phyloP scores from a whole-genome alignment of 2,329 filamentous ascomycete genomes.

The Apiospora kogelbergensis region DNA sequence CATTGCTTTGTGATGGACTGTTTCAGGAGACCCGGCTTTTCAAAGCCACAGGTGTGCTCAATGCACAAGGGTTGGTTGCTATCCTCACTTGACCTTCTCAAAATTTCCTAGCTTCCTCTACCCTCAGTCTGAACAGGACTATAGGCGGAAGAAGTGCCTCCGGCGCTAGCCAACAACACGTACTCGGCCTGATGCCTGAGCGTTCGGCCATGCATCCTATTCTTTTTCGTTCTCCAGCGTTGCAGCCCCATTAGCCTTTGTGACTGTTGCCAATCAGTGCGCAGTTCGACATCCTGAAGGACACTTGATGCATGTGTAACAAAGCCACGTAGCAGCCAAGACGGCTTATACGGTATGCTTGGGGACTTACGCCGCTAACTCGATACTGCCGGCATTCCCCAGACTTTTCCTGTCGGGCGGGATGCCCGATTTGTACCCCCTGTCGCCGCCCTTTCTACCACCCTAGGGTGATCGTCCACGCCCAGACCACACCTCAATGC shows the following conservation, averaged over 20 bases:
- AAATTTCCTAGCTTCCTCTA: not conserved
- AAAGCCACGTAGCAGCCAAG: not conserved
- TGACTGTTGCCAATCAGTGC: not conserved
- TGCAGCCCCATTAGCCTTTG: not conserved
- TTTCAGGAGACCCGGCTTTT: not conserved
- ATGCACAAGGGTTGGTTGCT: not conserved
- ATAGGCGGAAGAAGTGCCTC: not conserved
- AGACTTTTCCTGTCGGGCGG: not conserved
- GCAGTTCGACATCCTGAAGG: not conserved
- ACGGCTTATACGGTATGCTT: not conserved
- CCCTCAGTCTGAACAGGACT: not conserved
- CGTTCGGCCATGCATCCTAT: not conserved
- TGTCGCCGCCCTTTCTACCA: not conserved
- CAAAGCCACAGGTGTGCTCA: not conserved
- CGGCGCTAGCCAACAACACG: not conserved
- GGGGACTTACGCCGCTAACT: not conserved
- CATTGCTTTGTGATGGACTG: not conserved
- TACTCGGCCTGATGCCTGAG: not conserved
- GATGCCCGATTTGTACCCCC: not conserved
- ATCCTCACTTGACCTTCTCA: not conserved
- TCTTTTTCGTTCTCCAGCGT: not conserved
- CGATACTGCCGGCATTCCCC: not conserved
- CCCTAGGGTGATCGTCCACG: not conserved
- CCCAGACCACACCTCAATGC: not conserved
- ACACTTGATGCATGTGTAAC: too few relatives aligned